Evolutionary conservation across 192 early-diverging fungal species (phyloP), one percentile per base, ranked within the genome.

Genomic region (Funneliformis mosseae): DNA sequence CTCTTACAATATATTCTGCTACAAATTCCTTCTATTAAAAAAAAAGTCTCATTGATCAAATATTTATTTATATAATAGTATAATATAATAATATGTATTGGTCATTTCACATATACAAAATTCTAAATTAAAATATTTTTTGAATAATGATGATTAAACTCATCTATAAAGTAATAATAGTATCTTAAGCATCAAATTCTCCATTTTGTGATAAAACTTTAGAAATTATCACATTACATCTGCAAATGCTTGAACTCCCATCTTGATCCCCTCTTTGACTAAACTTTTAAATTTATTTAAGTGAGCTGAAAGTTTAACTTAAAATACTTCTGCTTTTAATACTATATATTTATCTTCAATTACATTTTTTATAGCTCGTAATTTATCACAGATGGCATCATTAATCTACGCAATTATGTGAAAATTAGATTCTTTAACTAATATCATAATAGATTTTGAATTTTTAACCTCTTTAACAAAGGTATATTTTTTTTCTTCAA

Each of bases 401-500:
- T 98, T 97, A 78, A 97, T 95, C 87, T 99, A 97, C 76, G 89
- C 88, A 83, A 99, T 92, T 28, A 95, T 95, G 84, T 99, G 96
- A 43, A 91, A 82, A 89, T 97, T 98, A 50, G 98, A 97, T 5
- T 93, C 93, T 87, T 97, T 98, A 87, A 99, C 92, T 77, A 99
- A 86, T 66, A 99, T 88, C 8, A 97, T 99, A 18, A 97, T 95
- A 50, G 95, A 96, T 78, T 89, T 90, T 18, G 97, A 96, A 81
- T 95, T 90, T 83, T 92, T 88, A 81, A 96, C 95, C 81, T 99
- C 97, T 88, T 99, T 97, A 66, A 99, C 92, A 86, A 98, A 99
- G 2, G 97, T 99, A 83, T 95, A 99, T 89, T 99, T 99, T 80
- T 99, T 96, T 87, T 99, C 98, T 61, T 97, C 97, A 76, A 99